Percentiles rank a stretch among this genome's conserved stretches.
Evolutionary conservation across 352 stramenopile genomes (phyloP).

Genomic region (Thraustochytrium striatum): DNA sequence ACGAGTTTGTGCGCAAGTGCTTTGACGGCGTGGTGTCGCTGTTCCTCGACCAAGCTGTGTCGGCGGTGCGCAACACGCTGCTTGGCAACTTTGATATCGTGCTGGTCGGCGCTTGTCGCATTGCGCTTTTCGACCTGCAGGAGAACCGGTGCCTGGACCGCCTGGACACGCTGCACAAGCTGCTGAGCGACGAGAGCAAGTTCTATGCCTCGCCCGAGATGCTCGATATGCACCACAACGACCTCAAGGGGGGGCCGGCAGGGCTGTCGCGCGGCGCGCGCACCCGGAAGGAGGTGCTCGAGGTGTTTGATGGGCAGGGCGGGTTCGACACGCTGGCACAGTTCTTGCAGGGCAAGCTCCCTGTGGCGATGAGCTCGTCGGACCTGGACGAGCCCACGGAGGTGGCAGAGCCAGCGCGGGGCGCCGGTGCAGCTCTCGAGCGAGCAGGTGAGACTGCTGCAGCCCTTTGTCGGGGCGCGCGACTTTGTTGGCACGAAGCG

Average conservation of each 20-base stretch:
- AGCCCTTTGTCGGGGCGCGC: conserved; percentile 12
- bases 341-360: not conserved
- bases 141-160: not conserved
- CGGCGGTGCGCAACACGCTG: conserved; percentile 2
- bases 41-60: conserved; percentile 18
- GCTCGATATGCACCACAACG: not conserved
- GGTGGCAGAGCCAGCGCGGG: not conserved
- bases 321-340: not conserved
- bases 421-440: not conserved
- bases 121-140: conserved; percentile 11
- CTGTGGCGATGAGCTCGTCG: not conserved
- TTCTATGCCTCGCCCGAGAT: conserved; percentile 23
- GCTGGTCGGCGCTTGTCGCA: not conserved
- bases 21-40: conserved; percentile 10
- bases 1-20: conserved; percentile 14
- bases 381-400: not conserved
- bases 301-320: not conserved
- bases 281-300: not conserved
- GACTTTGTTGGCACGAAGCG: not conserved
- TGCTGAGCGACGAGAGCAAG: not conserved
- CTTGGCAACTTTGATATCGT: conserved; percentile 30
- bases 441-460: not conserved
- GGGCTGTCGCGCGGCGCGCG: not conserved
- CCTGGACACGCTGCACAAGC: not conserved
- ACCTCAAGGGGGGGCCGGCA: not conserved